Base-by-base conservation (phyloP, 495 filamentous ascomycete genomes). In the Oidiodendron maius region DNA sequence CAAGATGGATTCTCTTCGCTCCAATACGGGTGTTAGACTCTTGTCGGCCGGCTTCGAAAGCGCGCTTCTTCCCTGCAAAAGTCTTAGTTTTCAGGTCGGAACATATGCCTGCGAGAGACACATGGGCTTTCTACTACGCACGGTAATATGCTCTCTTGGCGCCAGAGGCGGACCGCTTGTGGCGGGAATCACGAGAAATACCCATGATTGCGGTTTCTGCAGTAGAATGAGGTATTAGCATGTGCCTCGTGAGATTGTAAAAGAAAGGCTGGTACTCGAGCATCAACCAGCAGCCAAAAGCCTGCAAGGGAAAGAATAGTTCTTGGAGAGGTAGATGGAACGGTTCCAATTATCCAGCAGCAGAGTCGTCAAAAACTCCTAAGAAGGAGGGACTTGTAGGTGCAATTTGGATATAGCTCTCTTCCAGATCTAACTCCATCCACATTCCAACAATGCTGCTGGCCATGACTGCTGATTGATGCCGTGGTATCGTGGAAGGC, bases 41-140 rank as follows among this genome's bases (percentile, higher is more conserved):
- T 81, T 99, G 93, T 69, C 93, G 93, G 73, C 94, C 93, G 71
- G 90, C 89, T 83, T 99, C 94, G 84, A 97, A 99, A 69, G 91
- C 94, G 82, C 93, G 76, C 79, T 83, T 83, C 79, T 83, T 83
- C 77, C 75, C 75, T 79, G 72, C 65, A 58, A 57, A 59, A 51
- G 48, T 56, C 43, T 57, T 40, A 69, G 64, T 58, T 64, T 64
- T 66, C 65, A 77, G 74, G 71, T 79, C 70, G 75, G 75, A 79
- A 79, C 86, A 77, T 74, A 75, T 70, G 70, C 58, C 54, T n/a
- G n/a, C n/a, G 51, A 40, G 64, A 48, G 60, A 58, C 60, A 71
- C 66, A 71, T 75, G 75, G 75, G 75, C 73, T 76, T 78, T 78
- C 74, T 75, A 72, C 61, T 64, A 73, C 70, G 69, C 68, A 73